These are phyloP conservation scores for Diaporthe caulivora DNA, from an alignment of 2,329 filamentous ascomycete genomes.

Conservation along the genomic window DNA sequence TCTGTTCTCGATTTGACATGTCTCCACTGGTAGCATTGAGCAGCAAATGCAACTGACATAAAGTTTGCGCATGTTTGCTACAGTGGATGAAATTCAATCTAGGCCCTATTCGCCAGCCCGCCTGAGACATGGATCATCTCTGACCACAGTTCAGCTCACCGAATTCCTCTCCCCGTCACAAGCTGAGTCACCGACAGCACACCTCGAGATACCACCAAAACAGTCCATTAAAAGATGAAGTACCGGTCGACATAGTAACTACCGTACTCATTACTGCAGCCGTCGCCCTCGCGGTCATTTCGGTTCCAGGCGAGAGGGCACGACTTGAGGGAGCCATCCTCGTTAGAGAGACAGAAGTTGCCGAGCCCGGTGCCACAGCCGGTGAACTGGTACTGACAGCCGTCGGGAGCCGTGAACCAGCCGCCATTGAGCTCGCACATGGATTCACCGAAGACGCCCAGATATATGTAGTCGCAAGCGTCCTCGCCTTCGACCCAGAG, in stretches of 20 bases:
- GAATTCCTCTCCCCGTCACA: too few relatives aligned
- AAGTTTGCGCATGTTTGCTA: background rate
- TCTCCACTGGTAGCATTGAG: background rate
- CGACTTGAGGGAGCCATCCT: background rate
- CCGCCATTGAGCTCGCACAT: background rate
- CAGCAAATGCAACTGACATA: background rate
- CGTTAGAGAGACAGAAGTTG: conserved; percentile 17
- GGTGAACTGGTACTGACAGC: background rate
- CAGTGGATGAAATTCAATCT: background rate
- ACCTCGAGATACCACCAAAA: background rate
- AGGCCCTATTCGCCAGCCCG: background rate
- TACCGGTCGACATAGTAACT: conserved; percentile 8
- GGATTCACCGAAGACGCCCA: background rate
- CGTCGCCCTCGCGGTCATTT: background rate
- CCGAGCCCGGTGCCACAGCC: conserved; percentile 3
- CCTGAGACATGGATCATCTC: background rate
- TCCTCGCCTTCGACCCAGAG: background rate
- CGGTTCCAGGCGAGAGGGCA: background rate
- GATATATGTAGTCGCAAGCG: conserved; percentile 12
- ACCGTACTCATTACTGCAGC: conserved; percentile 4
- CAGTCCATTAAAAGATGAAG: background rate
- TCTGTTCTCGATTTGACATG: background rate
- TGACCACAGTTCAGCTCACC: background rate
- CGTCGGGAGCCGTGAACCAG: background rate
- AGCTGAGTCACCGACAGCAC: background rate